Evolutionary conservation across 768 basidiomycete genomes (phyloP).

Genomic region (Dictyophora rubrovolvata): DNA sequence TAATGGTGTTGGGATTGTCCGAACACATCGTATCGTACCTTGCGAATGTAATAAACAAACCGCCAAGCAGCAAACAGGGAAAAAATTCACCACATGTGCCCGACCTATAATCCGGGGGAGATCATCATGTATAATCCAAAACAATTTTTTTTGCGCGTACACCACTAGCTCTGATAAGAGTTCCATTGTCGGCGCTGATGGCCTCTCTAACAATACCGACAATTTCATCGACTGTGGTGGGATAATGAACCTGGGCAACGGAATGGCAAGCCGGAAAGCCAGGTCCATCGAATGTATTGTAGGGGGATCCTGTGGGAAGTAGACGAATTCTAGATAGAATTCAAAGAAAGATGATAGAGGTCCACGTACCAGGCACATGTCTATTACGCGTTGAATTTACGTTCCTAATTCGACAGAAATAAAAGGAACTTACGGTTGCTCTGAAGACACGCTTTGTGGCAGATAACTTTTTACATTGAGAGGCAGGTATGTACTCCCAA

Average conservation of each 20-base stretch:
- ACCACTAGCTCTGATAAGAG: constrained; percentile 9
- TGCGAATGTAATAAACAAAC: neutral
- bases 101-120: neutral
- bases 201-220: constrained; percentile 7
- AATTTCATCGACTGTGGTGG: constrained; percentile 8
- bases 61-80: neutral
- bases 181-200: constrained; percentile 1
- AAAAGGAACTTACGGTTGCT: neutral
- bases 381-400: neutral
- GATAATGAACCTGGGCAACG: constrained; percentile 6
- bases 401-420: neutral
- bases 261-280: constrained; percentile 10
- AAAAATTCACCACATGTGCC: constrained; percentile 1
- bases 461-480: neutral
- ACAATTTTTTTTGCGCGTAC: neutral
- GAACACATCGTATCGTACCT: constrained; percentile 12
- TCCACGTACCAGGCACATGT: neutral
- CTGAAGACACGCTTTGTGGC: neutral
- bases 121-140: neutral
- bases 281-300: constrained; percentile 9
- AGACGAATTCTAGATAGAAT: neutral
- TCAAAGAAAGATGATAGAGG: neutral
- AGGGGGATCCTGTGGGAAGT: neutral
- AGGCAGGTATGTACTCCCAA: neutral
- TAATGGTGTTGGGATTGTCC: constrained; percentile 10